Evolutionary conservation across 768 basidiomycete species (phyloP), one percentile per base, ranked within the genome.

Genomic region (Daedaleopsis nitida): DNA sequence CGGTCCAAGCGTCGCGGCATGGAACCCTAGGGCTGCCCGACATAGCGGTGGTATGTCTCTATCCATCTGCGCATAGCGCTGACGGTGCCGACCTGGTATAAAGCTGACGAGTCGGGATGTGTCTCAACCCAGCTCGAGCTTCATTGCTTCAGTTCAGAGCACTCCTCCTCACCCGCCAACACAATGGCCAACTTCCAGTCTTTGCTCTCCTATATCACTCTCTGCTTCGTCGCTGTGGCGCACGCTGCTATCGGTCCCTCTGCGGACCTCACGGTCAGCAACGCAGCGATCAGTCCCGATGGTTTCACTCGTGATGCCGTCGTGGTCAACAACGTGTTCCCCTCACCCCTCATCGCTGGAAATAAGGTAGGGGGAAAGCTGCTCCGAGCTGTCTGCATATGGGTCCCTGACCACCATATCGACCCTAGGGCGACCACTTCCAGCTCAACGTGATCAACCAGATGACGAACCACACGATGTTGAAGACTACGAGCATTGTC

Each of bases 241-340:
- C 27, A 55, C 35, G 64, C 64, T 27, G 62, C 47, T 32, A 55
- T 66, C 3, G 65, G 65, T 1, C 65, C 65, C 32, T 50, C 58
- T 19, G 39, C 65, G 19, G 65, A 66, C 65, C 59, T 66, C 24
- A 59, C 62, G 37, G 48, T 66, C 50, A 47, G 56, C 42, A 54
- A 64, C 14, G 65, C 59, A 13, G 17, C 60, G 8, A 55, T 75
- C 37, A 50, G 67, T 17, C 73, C 74, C 10, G 74, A 74, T 56
- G 73, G 73, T 8, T 73, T 58, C 58, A 7, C 24, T 12, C 58
- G 73, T 27, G 58, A 58, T 57, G 66, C 57, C 37, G 60, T 68
- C 37, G 59, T 65, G 8, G 62, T 63, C 19, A 65, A 67, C 47
- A 57, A 53, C 21, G 52, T 47, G 9, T 62, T 62, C 14, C 68